These are phyloP conservation scores for Exutisphaerella laricina DNA, from an alignment of 2,329 filamentous ascomycete genomes.

Conservation along the genomic window DNA sequence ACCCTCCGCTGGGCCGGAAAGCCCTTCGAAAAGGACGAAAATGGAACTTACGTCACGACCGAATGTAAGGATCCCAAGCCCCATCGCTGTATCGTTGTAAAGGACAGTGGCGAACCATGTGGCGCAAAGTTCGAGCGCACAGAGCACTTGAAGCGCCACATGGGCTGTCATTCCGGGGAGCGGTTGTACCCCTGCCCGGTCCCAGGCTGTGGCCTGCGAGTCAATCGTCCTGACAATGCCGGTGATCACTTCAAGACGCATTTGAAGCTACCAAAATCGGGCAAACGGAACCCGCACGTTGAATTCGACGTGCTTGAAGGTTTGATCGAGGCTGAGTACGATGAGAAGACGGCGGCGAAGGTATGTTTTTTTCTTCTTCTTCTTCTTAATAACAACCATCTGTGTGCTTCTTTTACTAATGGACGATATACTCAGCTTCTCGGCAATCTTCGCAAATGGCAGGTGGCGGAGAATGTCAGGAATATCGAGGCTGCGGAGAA, in stretches of 20 bases:
- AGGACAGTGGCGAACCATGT: constrained; percentile 17
- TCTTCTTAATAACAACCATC: background rate
- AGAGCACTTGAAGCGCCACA: constrained; percentile 33
- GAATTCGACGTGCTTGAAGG: constrained; percentile 7
- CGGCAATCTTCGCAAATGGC: constrained; percentile 12
- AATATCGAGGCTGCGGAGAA: background rate
- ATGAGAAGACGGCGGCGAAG: constrained; percentile 58
- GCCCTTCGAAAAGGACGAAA: constrained; percentile 2
- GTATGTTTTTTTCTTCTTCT: too few species aligned
- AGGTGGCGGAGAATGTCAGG: constrained; percentile 1
- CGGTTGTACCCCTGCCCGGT: constrained; percentile 25
- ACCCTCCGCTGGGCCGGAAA: constrained; percentile 12
- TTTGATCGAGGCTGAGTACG: constrained; percentile 83
- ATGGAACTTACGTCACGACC: constrained; percentile 2
- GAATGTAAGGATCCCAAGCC: constrained; percentile 13
- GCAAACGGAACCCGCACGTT: constrained; percentile 25
- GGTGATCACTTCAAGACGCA: constrained; percentile 32
- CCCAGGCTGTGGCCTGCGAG: constrained; percentile 15
- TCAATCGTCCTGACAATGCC: constrained; percentile 29
- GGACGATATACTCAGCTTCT: constrained; percentile 6
- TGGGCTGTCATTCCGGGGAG: constrained; percentile 18
- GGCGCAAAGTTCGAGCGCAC: constrained; percentile 23
- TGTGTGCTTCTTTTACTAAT: background rate
- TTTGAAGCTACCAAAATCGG: constrained; percentile 16
- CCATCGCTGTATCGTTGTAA: constrained; percentile 15